Evolutionary conservation across 352 stramenopile genomes (phyloP).

Genomic region (Phytophthora fragariae): DNA sequence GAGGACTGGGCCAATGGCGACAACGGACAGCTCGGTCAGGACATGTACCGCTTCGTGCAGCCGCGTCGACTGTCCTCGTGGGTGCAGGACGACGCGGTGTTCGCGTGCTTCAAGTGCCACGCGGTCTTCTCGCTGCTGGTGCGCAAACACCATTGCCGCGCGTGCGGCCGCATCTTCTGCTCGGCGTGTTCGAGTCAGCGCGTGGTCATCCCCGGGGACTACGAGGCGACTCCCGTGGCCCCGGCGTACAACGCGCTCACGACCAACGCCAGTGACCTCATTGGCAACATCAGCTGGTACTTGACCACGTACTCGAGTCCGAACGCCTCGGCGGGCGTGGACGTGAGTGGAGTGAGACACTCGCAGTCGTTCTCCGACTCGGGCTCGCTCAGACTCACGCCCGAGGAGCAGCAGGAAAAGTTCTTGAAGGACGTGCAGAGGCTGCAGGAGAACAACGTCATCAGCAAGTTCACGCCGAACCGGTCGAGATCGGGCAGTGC

Average conservation of each 20-base stretch:
- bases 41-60: slow-evolving; percentile 89
- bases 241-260: slow-evolving; percentile 67
- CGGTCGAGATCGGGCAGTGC: slow-evolving; percentile 37
- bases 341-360: slow-evolving; percentile 26
- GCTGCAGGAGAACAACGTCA: slow-evolving; percentile 65
- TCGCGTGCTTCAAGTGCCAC: slow-evolving; percentile 89
- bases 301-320: slow-evolving; percentile 71
- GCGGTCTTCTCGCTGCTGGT: slow-evolving; percentile 80
- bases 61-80: slow-evolving; percentile 78
- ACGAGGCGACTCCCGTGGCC: slow-evolving; percentile 76
- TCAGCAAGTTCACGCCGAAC: slow-evolving; percentile 82
- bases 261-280: slow-evolving; percentile 78
- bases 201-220: slow-evolving; percentile 83
- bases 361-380: slow-evolving; percentile 40
- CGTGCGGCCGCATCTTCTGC: slow-evolving; percentile 87
- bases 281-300: slow-evolving; percentile 87
- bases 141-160: slow-evolving; percentile 85
- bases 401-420: slow-evolving; percentile 59
- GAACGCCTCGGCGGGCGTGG: background rate
- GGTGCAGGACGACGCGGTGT: slow-evolving; percentile 88
- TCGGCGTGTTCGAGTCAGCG: slow-evolving; percentile 81
- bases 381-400: slow-evolving; percentile 39
- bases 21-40: slow-evolving; percentile 55
- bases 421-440: slow-evolving; percentile 83
- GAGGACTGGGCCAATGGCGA: slow-evolving; percentile 69